Evolutionary conservation across 1,284 basidiomycete genomes (phyloP).

Genomic region (Amylostereum areolatum): DNA sequence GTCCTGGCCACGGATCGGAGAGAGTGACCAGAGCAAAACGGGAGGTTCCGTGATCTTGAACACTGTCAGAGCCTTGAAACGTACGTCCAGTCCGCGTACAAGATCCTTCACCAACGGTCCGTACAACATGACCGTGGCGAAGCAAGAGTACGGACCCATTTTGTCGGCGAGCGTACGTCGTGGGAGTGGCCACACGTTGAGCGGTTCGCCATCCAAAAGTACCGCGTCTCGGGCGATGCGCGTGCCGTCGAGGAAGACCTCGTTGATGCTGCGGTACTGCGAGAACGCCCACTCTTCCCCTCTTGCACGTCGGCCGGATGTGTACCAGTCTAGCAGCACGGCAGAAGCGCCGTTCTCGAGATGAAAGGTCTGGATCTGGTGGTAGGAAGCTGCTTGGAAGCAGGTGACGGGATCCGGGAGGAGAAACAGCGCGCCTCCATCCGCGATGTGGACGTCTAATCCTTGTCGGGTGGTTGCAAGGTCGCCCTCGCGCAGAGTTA

Average conservation of each 20-base stretch:
- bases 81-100: constrained; percentile 36
- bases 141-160: constrained; percentile 76
- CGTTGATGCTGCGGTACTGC: constrained; percentile 81
- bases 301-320: constrained; percentile 72
- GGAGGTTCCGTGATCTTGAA: constrained; percentile 48
- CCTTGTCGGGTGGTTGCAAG: constrained; percentile 30
- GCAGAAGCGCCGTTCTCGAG: constrained; percentile 57
- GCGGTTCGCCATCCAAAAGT: constrained; percentile 54
- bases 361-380: constrained; percentile 71
- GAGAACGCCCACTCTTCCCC: constrained; percentile 90
- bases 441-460: constrained; percentile 49
- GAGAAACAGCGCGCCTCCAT: constrained; percentile 59
- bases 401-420: constrained; percentile 94
- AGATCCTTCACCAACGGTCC: constrained; percentile 51
- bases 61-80: constrained; percentile 56
- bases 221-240: constrained; percentile 72
- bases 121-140: constrained; percentile 74
- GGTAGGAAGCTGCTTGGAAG: constrained; percentile 78
- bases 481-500: constrained; percentile 1
- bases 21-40: constrained; percentile 77
- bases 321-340: constrained; percentile 86
- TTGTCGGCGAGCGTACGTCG: constrained; percentile 50
- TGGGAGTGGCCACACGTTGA: constrained; percentile 19
- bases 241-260: constrained; percentile 62
- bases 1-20: constrained; percentile 35